A percentile compares a stretch with the other conserved stretches of the same genome.
Evolutionary conservation across 192 early-diverging fungal genomes (phyloP).

Genomic region (Podila minutissima): DNA sequence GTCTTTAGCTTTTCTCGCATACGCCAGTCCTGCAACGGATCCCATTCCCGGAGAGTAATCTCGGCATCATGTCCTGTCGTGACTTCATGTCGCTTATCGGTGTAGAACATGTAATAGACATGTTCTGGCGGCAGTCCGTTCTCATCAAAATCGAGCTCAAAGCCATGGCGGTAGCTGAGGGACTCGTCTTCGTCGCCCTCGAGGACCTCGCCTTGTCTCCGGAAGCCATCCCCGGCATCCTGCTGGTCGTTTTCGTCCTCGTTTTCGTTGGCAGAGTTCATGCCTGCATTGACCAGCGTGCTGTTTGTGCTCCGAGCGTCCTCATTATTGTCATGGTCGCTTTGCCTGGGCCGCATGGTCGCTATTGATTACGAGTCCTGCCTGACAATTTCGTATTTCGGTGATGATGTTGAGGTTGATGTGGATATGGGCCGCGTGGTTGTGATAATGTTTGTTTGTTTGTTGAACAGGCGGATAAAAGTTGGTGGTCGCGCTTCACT

Average conservation of each 20-base stretch:
- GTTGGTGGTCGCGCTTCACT: no score
- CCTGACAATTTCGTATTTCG: neutral
- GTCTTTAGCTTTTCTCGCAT: constrained; percentile 78
- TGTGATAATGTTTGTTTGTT: no score
- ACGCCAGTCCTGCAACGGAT: constrained; percentile 62
- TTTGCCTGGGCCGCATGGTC: constrained; percentile 37
- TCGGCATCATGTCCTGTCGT: constrained; percentile 45
- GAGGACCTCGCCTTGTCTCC: constrained; percentile 27
- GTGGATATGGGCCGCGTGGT: no score
- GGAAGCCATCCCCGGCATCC: constrained; percentile 11
- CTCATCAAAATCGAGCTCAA: constrained; percentile 60
- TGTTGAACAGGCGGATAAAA: no score
- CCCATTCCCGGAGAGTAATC: constrained; percentile 41
- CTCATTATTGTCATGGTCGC: constrained; percentile 55
- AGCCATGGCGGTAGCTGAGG: constrained; percentile 56
- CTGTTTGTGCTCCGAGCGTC: constrained; percentile 64
- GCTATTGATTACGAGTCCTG: neutral
- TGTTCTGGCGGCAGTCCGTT: constrained; percentile 57
- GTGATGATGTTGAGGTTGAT: no score
- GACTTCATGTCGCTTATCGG: constrained; percentile 65
- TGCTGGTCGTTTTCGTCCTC: constrained; percentile 16
- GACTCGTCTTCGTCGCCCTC: constrained; percentile 38
- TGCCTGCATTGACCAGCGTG: constrained; percentile 62
- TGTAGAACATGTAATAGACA: constrained; percentile 61
- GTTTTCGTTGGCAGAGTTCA: constrained; percentile 46